These are phyloP conservation scores for Liriodendron chinense DNA, from an alignment of 164 flowering plant species.

Conservation along the genomic window DNA sequence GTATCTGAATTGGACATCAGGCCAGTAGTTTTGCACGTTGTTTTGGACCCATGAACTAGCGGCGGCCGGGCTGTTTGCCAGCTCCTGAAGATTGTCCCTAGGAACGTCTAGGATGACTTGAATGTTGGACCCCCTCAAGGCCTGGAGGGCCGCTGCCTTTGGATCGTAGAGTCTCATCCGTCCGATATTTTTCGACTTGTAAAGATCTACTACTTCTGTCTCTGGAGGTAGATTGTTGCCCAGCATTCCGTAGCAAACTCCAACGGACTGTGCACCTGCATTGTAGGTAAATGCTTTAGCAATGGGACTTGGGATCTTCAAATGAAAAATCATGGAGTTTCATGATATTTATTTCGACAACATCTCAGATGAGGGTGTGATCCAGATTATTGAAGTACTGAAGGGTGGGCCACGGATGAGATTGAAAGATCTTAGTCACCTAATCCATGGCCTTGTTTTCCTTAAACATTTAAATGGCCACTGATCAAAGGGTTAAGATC, in stretches of 20 bases:
- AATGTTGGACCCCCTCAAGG: constrained; percentile 41
- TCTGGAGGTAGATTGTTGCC: constrained; percentile 42
- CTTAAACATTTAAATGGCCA: too few species aligned
- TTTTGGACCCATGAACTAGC: constrained; percentile 37
- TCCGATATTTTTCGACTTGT: constrained; percentile 23
- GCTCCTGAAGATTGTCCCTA: constrained; percentile 30
- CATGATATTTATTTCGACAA: too few species aligned
- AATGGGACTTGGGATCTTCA: too few species aligned
- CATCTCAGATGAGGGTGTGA: too few species aligned
- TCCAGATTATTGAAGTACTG: too few species aligned
- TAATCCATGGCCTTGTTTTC: too few species aligned
- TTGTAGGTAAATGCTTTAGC: neutral
- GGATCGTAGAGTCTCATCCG: constrained; percentile 43
- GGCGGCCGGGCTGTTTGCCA: constrained; percentile 27
- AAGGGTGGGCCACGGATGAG: too few species aligned
- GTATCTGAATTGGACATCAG: constrained; percentile 33
- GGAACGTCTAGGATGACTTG: constrained; percentile 39
- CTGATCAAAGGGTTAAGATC: too few species aligned
- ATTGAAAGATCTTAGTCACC: too few species aligned
- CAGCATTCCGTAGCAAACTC: constrained; percentile 33
- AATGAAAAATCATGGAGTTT: too few species aligned
- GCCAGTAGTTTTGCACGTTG: constrained; percentile 24
- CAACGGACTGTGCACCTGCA: constrained; percentile 5
- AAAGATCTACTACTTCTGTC: constrained; percentile 30
- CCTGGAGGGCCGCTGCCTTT: constrained; percentile 27